A percentile compares a stretch with the other conserved stretches of the same genome.
Conservation (phyloP, 352 stramenopile genomes). For the Phytophthora parvispora region DNA sequence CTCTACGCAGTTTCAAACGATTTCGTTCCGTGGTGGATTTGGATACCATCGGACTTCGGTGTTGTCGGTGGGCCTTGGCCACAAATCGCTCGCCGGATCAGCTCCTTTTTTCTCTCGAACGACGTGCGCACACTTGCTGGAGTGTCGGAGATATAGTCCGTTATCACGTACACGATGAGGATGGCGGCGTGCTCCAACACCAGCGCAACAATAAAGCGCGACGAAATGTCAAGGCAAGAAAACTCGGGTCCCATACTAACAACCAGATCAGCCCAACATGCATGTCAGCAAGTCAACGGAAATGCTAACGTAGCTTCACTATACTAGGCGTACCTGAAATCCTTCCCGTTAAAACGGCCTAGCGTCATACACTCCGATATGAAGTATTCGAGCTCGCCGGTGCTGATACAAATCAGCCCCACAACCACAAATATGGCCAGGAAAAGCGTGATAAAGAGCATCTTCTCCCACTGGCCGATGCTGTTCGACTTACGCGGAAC, state of each 20-base stretch:
- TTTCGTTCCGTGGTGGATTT: constrained; percentile 29
- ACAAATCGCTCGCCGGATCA: constrained; percentile 88
- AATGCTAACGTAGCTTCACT: not conserved
- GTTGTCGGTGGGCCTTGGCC: constrained; percentile 46
- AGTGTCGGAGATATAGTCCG: constrained; percentile 87
- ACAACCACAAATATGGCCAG: constrained; percentile 88
- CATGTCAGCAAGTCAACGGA: constrained; percentile 15
- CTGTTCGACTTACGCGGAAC: constrained; percentile 88
- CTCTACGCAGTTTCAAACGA: constrained; percentile 34
- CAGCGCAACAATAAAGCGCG: constrained; percentile 82
- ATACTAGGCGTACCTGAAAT: constrained; percentile 76
- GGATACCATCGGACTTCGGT: constrained; percentile 10
- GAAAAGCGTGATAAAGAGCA: constrained; percentile 87
- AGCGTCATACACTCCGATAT: constrained; percentile 75
- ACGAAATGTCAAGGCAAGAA: constrained; percentile 79
- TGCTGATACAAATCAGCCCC: constrained; percentile 87
- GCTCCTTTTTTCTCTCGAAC: constrained; percentile 89
- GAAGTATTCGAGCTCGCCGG: constrained; percentile 88
- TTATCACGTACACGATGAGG: constrained; percentile 80
- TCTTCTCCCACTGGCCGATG: constrained; percentile 91
- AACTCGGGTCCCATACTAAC: constrained; percentile 87
- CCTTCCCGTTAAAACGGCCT: constrained; percentile 81
- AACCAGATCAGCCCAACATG: not conserved
- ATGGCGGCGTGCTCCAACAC: constrained; percentile 82
- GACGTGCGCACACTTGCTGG: constrained; percentile 78